Evolutionary conservation across 2,329 filamentous ascomycete species (phyloP).

Genomic region (Pestalotiopsis sp.): DNA sequence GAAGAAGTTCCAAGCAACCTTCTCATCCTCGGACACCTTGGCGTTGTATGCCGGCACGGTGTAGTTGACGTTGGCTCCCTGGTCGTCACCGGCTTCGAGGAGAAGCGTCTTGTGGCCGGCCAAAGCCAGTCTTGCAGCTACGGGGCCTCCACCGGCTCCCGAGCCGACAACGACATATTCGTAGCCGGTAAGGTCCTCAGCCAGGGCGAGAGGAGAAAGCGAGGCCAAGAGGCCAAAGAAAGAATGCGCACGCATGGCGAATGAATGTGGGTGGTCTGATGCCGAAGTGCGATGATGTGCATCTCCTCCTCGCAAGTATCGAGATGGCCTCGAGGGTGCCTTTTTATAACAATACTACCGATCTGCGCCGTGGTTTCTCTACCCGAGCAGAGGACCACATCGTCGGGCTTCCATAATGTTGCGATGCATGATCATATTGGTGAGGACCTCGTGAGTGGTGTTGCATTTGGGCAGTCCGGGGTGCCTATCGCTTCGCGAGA

Average conservation of each 20-base stretch:
- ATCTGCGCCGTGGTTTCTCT: not conserved
- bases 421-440: not conserved
- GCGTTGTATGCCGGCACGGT: slow-evolving; percentile 53
- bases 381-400: not conserved
- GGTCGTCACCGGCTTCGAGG: slow-evolving; percentile 59
- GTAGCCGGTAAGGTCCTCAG: slow-evolving; percentile 34
- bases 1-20: slow-evolving; percentile 63
- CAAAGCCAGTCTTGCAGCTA: slow-evolving; percentile 57
- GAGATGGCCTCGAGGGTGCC: not conserved
- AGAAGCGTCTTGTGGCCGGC: slow-evolving; percentile 60
- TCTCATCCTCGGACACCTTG: slow-evolving; percentile 51
- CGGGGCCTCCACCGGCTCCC: slow-evolving; percentile 58
- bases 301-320: not conserved
- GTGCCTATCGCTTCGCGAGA: not conserved
- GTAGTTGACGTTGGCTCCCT: slow-evolving; percentile 46
- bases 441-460: not conserved
- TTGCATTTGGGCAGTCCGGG: not conserved
- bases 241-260: not conserved
- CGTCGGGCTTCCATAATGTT: not conserved
- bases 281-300: not conserved
- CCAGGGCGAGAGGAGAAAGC: not conserved
- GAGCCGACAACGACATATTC: slow-evolving; percentile 64
- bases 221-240: not conserved
- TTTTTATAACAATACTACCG: not conserved
- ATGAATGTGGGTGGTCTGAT: not conserved